Base-by-base conservation (phyloP, 768 basidiomycete genomes). In the Pleurotus salmoneostramineus region DNA sequence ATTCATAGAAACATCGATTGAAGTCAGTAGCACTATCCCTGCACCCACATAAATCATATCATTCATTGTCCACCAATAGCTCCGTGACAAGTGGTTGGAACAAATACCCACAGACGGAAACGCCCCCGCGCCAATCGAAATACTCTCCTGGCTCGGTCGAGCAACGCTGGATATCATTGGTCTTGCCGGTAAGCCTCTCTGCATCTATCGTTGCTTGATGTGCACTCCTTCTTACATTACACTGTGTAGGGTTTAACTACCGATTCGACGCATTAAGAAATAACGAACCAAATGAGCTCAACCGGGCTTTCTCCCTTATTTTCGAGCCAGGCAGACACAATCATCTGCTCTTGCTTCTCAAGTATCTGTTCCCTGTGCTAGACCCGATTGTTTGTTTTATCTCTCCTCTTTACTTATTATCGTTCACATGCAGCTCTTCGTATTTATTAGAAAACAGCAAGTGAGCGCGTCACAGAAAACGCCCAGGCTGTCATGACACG, bases 81-180 rank as follows among this genome's bases (percentile, higher is more conserved):
- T 85, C n/a, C 74, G 82, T 43, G 82, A 84, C 56, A 61, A 79
- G 47, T 81, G 76, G 81, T 62, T 61, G 0, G 49, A 62, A 1
- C 72, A 80, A 59, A 69, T 73, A 17, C 56, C 64, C 15, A 68
- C 69, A 43, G 27, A 58, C 50, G 66, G 64, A 27, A 27, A 27
- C 10, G 64, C 50, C 37, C 59, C 47, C 1, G 69, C 60, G 4
- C 70, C 69, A 5, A 72, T 91, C 34, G 85, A 94, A 37, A 81
- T 85, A 2, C 72, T 87, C 37, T 71, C 76, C 3, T 90, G 85
- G 82, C 72, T 92, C 2, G 83, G 82, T 43, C 82, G 81, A 56
- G 80, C 81, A 50, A 91, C 89, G 3, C 74, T 93, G 6, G 91
- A 93, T 61, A 81, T 89, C 56, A 91, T 94, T 51, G 89, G 89